Evolutionary conservation across 805 yeast species (phyloP).

Genomic region (Hanseniaspora valbyensis): DNA sequence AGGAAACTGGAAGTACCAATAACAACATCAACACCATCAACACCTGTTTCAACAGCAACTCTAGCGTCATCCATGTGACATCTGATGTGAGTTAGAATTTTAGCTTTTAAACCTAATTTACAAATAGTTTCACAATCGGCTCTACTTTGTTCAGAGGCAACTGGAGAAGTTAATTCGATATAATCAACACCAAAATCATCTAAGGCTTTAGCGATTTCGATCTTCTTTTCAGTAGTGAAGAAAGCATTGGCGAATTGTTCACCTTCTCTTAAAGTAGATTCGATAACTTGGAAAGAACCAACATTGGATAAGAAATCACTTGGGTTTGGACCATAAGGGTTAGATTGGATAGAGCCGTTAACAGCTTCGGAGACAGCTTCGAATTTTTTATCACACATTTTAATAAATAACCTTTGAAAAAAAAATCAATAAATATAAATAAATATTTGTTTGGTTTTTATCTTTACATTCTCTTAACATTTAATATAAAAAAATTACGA

Average conservation of each 20-base stretch:
- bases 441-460: neutral
- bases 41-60: conserved; percentile 96
- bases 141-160: conserved; percentile 90
- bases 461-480: too few relatives aligned
- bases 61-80: conserved; percentile 99
- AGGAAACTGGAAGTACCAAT: conserved; percentile 94
- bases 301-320: conserved; percentile 86
- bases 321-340: conserved; percentile 95
- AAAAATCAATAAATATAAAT: too few relatives aligned
- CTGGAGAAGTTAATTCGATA: conserved; percentile 94
- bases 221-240: conserved; percentile 86
- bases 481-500: too few relatives aligned
- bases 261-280: conserved; percentile 94
- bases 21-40: conserved; percentile 97
- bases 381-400: conserved; percentile 20
- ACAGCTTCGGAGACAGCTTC: conserved; percentile 37
- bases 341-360: conserved; percentile 30
- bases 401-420: too few relatives aligned
- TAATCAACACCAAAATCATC: conserved; percentile 98
- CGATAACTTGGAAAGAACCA: conserved; percentile 77
- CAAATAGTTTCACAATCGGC: conserved; percentile 95
- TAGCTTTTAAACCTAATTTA: conserved; percentile 90
- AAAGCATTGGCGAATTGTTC: conserved; percentile 98
- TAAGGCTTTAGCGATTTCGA: conserved; percentile 91
- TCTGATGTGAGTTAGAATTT: conserved; percentile 90